Base-by-base conservation (phyloP, 768 basidiomycete genomes). In the Cystoderma amianthinum region DNA sequence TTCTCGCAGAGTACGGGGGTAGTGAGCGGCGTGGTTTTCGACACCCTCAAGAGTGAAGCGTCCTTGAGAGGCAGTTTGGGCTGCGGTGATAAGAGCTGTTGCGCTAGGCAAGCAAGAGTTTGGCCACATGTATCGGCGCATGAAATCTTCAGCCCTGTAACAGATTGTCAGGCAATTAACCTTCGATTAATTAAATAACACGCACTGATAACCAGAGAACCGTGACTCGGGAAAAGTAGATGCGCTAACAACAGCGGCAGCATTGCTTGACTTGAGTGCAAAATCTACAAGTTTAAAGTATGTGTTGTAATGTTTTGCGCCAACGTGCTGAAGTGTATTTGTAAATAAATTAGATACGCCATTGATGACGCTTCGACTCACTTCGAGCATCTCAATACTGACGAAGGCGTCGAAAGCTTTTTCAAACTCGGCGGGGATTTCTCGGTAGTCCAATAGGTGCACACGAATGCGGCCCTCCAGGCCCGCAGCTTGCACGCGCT, bases 1-100 rank as follows among this genome's bases (percentile, higher is more conserved):
- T 65, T 91, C 89, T 39, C 91, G 80, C n/a, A 95, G 74, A 19
- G 92, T 95, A 38, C 91, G 82, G 21, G 92, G 89, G 63, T 95
- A 91, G 55, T 91, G 85, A 32, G 84, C 78, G 36, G 82, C 80
- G 48, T 89, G 85, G 56, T 93, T 94, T 55, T 87, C 85, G 23
- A 95, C 84, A 20, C 75, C 73, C 47, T 94, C 87, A 5, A 95
- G 69, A 13, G 87, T 84, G 61, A 95, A 85, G 39, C 81, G 74
- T 23, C 82, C 81, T 47, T 82, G 72, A 16, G 88, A 79, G 17
- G 76, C 82, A 1, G 71, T 62, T 38, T 84, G 75, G 7, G 88
- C 82, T 28, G 81, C 80, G 39, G 79, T 75, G 42, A 89, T 76
- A 38, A 92, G 71, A n/a, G 79, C 78, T 0, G 87, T 86, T 15